Evolutionary conservation across 1,284 basidiomycete species (phyloP).

Genomic region (Peniophora sp.): DNA sequence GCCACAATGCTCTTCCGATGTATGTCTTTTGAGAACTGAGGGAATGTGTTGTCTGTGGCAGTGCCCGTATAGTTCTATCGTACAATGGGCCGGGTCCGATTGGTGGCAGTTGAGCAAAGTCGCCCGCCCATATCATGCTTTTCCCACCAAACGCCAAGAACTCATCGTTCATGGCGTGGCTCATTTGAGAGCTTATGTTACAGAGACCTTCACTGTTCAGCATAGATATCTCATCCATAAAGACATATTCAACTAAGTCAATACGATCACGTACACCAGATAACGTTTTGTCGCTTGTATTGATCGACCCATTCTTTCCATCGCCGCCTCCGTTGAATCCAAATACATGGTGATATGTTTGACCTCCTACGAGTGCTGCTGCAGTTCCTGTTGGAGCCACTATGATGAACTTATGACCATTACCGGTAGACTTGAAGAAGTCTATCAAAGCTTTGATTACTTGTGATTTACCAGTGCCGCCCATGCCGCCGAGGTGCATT

Average conservation of each 20-base stretch:
- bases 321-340: constrained; percentile 13
- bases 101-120: constrained; percentile 20
- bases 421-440: constrained; percentile 21
- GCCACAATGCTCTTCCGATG: constrained; percentile 27
- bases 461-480: constrained; percentile 33
- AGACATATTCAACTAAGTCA: constrained; percentile 23
- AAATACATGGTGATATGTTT: constrained; percentile 30
- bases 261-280: constrained; percentile 11
- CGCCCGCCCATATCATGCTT: constrained; percentile 18
- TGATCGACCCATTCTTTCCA: not conserved
- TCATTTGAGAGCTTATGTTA: constrained; percentile 13
- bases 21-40: constrained; percentile 15
- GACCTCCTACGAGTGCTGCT: constrained; percentile 26
- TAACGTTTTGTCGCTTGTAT: not conserved
- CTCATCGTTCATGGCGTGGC: constrained; percentile 5
- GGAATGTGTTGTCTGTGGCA: constrained; percentile 1
- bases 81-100: constrained; percentile 13
- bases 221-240: constrained; percentile 32
- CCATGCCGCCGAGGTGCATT: constrained; percentile 31
- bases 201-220: constrained; percentile 20
- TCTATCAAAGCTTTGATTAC: constrained; percentile 27
- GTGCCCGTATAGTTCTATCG: constrained; percentile 8
- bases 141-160: constrained; percentile 17
- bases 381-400: constrained; percentile 30
- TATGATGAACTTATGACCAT: constrained; percentile 19